Base-by-base conservation (phyloP, 176 grass and related monocot genomes). In the Triticum aestivum region DNA sequence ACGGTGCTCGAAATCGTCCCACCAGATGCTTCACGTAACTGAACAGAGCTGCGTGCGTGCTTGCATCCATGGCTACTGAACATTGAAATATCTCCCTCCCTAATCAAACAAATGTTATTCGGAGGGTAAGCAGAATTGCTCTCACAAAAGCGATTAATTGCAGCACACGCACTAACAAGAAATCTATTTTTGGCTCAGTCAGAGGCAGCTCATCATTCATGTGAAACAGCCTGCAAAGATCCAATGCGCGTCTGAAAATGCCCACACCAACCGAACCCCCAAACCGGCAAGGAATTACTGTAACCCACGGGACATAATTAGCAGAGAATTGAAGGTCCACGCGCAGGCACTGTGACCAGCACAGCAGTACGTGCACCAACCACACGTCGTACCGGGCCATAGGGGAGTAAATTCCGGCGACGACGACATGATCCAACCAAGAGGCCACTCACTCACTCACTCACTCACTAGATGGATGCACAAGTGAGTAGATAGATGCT, bases 281-380 rank as follows among this genome's bases (percentile, higher is more conserved):
- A 47, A 42, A 47, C 26, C 15, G 24, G 39, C 9, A 80, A 62
- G 42, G 69, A 42, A 73, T 39, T 12, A 7, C 35, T 5, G 21
- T 41, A 21, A 23, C 6, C 63, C 11, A 69, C 3, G 2, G 65
- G 41, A 41, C 24, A 18, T 21, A 32, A 44, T 61, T 61, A 41
- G 8, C 1, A 1, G 24, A 74, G 69, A 63, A n/a, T 63, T 63
- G 3, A 41, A 61, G 67, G 10, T 10, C 20, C 23, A 20, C 13
- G 61, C 78, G 4, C 37, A 45, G 44, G 37, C 59, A 29, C 61
- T 30, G 78, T 44, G 61, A 45, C 26, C 23, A 65, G 38, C 61
- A 66, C 23, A 5, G 71, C 39, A 45, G 71, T 37, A 37, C 35
- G 35, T 3, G 78, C 56, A 79, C 87, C 87, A 89, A 79, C 87